A percentile compares a stretch with the other conserved stretches of the same genome.
Evolutionary conservation across 2,329 filamentous ascomycete genomes (phyloP).

Genomic region (Aureobasidium namibiae): DNA sequence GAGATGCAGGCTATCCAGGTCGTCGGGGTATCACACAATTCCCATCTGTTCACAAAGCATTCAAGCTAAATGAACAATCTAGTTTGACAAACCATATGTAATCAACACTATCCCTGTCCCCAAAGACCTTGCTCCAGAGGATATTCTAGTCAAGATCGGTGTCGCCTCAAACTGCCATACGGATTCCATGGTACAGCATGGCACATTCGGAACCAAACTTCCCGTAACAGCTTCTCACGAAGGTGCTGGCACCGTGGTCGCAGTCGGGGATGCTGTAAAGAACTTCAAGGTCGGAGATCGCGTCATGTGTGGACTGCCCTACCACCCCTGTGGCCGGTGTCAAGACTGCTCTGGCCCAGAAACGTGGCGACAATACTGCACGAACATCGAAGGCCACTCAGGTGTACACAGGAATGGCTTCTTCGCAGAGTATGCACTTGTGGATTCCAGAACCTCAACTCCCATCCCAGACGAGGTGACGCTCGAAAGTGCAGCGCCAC

Average conservation of each 20-base stretch:
- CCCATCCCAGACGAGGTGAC: constrained; percentile 41
- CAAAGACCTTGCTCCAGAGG: constrained; percentile 37
- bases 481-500: constrained; percentile 45
- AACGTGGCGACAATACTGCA: constrained; percentile 46
- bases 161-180: constrained; percentile 57
- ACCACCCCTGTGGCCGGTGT: constrained; percentile 47
- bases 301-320: constrained; percentile 48
- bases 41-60: neutral
- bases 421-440: constrained; percentile 49
- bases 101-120: constrained; percentile 44
- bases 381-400: constrained; percentile 34
- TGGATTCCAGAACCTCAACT: constrained; percentile 41
- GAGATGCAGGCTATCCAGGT: constrained; percentile 43
- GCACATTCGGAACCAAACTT: constrained; percentile 40
- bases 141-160: constrained; percentile 53
- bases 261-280: constrained; percentile 34
- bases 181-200: constrained; percentile 47
- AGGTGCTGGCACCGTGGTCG: constrained; percentile 47
- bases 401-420: constrained; percentile 47
- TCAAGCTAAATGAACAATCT: neutral
- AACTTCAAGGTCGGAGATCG: constrained; percentile 43
- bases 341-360: constrained; percentile 44
- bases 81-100: constrained; percentile 48
- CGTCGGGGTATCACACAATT: constrained; percentile 31
- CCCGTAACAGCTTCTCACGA: constrained; percentile 51